Evolutionary conservation across 768 basidiomycete genomes (phyloP).

Genomic region (Russula olivacea): DNA sequence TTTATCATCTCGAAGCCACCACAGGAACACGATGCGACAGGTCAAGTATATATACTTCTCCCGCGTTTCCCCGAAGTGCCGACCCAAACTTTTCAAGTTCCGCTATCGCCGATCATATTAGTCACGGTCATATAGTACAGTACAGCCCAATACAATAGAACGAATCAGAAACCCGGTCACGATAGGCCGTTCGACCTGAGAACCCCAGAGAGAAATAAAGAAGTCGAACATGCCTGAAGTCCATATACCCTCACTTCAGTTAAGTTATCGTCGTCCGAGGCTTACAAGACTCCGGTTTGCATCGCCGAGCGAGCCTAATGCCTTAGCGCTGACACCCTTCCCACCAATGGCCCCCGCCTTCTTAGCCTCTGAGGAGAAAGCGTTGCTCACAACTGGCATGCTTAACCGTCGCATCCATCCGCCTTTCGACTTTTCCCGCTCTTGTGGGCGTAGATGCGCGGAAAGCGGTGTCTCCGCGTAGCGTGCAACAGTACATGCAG

Average conservation of each 20-base stretch:
- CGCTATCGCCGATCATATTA: background rate
- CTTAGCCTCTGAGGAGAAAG: slow-evolving; percentile 55
- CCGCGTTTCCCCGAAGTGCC: background rate
- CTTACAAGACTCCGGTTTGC: slow-evolving; percentile 15
- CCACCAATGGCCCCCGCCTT: slow-evolving; percentile 27
- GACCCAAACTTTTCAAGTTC: slow-evolving; percentile 13
- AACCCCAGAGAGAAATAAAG: background rate
- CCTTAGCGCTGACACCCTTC: slow-evolving; percentile 1
- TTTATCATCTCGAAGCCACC: too few relatives aligned
- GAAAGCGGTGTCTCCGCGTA: slow-evolving; percentile 39
- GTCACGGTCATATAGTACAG: background rate
- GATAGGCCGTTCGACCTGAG: background rate
- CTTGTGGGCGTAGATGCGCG: slow-evolving; percentile 40
- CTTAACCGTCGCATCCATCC: slow-evolving; percentile 75
- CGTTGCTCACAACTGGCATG: slow-evolving; percentile 57
- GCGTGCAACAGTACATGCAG: slow-evolving; percentile 52
- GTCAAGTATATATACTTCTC: background rate
- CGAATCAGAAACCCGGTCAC: background rate
- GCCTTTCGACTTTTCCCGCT: slow-evolving; percentile 53
- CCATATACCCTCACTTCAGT: background rate
- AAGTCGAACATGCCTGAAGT: background rate
- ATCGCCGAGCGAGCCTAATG: slow-evolving; percentile 11
- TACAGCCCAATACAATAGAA: too few relatives aligned
- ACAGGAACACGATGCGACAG: background rate
- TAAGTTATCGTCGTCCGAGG: slow-evolving; percentile 15